phyloP scores from a whole-genome alignment of 768 basidiomycete species.

The Mycena rosella region DNA sequence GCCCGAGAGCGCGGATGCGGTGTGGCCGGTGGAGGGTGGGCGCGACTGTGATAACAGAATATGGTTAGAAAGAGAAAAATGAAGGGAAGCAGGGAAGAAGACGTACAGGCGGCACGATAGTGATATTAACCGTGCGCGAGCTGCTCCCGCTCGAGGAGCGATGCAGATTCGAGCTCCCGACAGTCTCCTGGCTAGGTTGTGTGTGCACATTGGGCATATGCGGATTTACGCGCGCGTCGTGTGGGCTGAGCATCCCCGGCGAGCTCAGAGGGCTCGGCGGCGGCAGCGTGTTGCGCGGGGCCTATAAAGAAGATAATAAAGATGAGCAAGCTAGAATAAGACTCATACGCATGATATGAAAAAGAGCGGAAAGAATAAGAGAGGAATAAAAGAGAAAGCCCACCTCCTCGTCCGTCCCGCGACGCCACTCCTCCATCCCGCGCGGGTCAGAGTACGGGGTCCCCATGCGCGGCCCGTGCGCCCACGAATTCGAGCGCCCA shows the following conservation, averaged over 20 bases:
- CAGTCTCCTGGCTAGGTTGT: conserved; percentile 21
- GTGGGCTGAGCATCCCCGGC: conserved; percentile 29
- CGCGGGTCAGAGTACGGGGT: no score
- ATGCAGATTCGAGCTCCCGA: conserved; percentile 9
- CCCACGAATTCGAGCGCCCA: no score
- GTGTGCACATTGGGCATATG: conserved; percentile 6
- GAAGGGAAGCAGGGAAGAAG: background rate
- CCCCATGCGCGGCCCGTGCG: no score
- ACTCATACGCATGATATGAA: no score
- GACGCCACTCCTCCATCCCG: no score
- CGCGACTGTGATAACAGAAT: conserved; percentile 10
- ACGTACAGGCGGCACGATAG: conserved; percentile 21
- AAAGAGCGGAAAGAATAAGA: no score
- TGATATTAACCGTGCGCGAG: conserved; percentile 19
- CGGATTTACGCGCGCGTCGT: background rate
- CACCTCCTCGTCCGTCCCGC: no score
- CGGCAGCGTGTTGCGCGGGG: conserved; percentile 16
- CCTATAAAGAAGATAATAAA: background rate
- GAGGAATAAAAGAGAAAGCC: background rate
- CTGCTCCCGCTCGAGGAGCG: conserved; percentile 25
- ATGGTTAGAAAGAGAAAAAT: background rate
- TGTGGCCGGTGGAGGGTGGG: conserved; percentile 4
- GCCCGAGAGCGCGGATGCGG: background rate
- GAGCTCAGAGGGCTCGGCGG: conserved; percentile 23
- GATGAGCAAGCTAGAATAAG: background rate